A percentile compares a stretch with the other conserved stretches of the same genome.
phyloP scores from a whole-genome alignment of 805 yeast species.

The Myxozyma mucilagina region DNA sequence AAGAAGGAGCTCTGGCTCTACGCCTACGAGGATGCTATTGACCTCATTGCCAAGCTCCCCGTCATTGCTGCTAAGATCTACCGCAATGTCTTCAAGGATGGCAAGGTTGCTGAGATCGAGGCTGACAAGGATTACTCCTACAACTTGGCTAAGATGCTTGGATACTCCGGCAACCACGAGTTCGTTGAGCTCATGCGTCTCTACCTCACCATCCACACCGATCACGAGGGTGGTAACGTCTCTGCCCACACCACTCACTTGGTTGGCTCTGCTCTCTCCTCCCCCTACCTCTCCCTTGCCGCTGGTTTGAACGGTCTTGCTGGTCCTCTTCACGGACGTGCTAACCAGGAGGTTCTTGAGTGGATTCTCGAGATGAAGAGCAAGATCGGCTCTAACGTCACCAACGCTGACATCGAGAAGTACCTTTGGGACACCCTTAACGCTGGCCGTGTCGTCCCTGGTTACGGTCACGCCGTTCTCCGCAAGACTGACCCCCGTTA shows the following conservation, averaged over 20 bases:
- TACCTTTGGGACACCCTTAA: slow-evolving; percentile 78
- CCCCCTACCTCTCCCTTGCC: slow-evolving; percentile 74
- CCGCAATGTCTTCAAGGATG: slow-evolving; percentile 82
- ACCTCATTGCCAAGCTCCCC: slow-evolving; percentile 79
- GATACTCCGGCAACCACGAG: slow-evolving; percentile 61
- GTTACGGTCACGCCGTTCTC: slow-evolving; percentile 85
- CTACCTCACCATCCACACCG: slow-evolving; percentile 79
- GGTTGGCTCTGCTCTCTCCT: slow-evolving; percentile 79
- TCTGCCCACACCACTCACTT: slow-evolving; percentile 85
- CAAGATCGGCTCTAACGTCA: slow-evolving; percentile 67
- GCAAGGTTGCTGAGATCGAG: slow-evolving; percentile 54
- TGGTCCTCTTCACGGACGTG: slow-evolving; percentile 86
- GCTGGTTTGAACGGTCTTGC: slow-evolving; percentile 86
- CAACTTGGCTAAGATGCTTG: slow-evolving; percentile 63
- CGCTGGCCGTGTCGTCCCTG: slow-evolving; percentile 83
- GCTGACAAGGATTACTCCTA: slow-evolving; percentile 59
- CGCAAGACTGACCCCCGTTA: slow-evolving; percentile 89
- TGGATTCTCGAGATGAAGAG: slow-evolving; percentile 70
- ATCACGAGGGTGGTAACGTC: slow-evolving; percentile 89
- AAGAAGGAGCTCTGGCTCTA: slow-evolving; percentile 82
- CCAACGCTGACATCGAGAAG: slow-evolving; percentile 67
- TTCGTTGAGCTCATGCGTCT: slow-evolving; percentile 78
- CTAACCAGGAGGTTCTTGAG: slow-evolving; percentile 83
- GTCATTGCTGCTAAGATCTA: slow-evolving; percentile 78
- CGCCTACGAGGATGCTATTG: slow-evolving; percentile 77